Conservation (phyloP, 1,139 yeast genomes). For the Kodamaea sp. region DNA sequence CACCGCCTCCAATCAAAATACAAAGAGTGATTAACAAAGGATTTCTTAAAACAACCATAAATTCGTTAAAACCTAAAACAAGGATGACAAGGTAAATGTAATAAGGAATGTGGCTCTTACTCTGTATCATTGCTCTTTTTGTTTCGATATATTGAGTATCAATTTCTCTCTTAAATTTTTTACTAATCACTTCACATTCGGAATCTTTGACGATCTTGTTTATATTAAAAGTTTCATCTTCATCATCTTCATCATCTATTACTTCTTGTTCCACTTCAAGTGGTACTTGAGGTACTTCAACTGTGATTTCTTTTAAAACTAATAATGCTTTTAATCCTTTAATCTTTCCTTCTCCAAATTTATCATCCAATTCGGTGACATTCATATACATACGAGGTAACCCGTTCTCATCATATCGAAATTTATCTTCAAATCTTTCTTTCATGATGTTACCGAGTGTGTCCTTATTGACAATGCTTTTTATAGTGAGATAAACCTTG, state of each 20-base stretch:
- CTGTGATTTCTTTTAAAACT: constrained; percentile 7
- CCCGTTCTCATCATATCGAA: constrained; percentile 80
- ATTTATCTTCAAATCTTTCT: constrained; percentile 74
- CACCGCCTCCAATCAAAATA: constrained; percentile 51
- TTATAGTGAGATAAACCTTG: constrained; percentile 53
- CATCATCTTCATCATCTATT: constrained; percentile 38
- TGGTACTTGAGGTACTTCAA: constrained; percentile 4
- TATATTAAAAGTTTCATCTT: constrained; percentile 24
- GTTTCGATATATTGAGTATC: constrained; percentile 85
- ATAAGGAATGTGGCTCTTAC: constrained; percentile 74
- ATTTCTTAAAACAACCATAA: constrained; percentile 80
- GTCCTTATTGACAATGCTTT: constrained; percentile 58
- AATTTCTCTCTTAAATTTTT: constrained; percentile 69
- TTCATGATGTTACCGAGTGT: constrained; percentile 54
- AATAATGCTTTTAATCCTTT: constrained; percentile 7
- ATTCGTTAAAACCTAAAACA: constrained; percentile 93
- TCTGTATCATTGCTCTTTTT: constrained; percentile 67
- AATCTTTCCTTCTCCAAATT: constrained; percentile 35
- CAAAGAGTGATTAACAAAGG: constrained; percentile 69
- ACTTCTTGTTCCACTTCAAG: constrained; percentile 26
- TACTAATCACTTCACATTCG: constrained; percentile 55
- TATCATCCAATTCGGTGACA: constrained; percentile 65
- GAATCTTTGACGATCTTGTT: constrained; percentile 55
- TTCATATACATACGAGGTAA: constrained; percentile 81
- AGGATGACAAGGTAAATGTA: constrained; percentile 71